These are phyloP conservation scores for Podospora anserina DNA, from an alignment of 495 filamentous ascomycete genomes.

Conservation along the genomic window DNA sequence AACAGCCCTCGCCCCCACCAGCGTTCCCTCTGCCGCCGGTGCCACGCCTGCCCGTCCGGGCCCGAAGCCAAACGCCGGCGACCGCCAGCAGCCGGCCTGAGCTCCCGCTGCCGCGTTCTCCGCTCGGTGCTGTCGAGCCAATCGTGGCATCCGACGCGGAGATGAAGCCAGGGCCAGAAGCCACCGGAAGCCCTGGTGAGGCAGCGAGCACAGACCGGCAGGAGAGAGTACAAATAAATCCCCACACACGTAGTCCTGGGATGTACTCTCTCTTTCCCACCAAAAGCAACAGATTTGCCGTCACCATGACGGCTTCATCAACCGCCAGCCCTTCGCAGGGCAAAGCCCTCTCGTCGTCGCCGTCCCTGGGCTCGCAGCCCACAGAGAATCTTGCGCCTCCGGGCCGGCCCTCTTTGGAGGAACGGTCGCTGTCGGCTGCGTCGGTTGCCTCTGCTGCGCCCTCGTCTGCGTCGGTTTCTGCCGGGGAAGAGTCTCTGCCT, in stretches of 20 bases:
- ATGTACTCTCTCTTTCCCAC: background rate
- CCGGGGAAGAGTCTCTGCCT: background rate
- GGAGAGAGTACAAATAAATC: background rate
- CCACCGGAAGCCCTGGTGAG: background rate
- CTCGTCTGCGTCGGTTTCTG: background rate
- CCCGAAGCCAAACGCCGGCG: background rate
- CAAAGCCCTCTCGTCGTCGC: background rate
- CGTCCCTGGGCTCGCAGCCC: background rate
- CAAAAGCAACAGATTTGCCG: background rate
- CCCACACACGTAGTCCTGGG: background rate
- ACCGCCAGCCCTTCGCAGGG: background rate
- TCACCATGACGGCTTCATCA: background rate
- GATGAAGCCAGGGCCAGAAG: background rate
- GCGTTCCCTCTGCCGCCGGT: background rate
- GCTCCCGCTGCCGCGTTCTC: background rate
- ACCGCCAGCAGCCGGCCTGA: background rate
- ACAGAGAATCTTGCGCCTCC: background rate
- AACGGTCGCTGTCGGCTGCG: background rate
- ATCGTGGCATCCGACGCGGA: background rate
- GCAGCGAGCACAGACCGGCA: background rate
- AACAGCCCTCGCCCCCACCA: background rate
- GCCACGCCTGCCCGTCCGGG: background rate
- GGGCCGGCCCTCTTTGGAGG: background rate
- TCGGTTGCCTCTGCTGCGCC: background rate
- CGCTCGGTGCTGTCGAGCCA: background rate